phyloP scores from a whole-genome alignment of 2,329 filamentous ascomycete genomes.

The Triangularia verruculosa region DNA sequence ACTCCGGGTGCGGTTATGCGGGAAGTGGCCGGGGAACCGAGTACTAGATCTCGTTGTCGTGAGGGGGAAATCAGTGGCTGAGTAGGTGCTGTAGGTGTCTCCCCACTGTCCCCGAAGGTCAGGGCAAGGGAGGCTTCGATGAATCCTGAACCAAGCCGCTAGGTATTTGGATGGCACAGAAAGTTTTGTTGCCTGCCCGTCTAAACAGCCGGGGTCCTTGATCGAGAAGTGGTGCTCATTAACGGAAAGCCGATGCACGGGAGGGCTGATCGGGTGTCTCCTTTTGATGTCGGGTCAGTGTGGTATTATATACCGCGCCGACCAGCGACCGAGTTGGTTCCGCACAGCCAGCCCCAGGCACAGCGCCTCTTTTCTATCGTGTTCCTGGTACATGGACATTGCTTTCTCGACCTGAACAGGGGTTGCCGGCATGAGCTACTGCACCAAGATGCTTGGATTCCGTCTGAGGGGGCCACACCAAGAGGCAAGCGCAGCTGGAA shows the following conservation, averaged over 20 bases:
- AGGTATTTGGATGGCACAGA: neutral
- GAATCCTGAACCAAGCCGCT: conserved; percentile 1
- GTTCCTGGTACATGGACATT: neutral
- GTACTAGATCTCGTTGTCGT: neutral
- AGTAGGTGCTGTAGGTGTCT: neutral
- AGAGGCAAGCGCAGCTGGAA: neutral
- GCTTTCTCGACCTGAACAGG: neutral
- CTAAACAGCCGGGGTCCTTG: neutral
- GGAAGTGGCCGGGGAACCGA: neutral
- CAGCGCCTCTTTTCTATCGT: neutral
- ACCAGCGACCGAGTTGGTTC: neutral
- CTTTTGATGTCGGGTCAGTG: conserved; percentile 3
- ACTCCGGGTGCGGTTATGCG: neutral
- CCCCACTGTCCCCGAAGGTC: conserved; percentile 3
- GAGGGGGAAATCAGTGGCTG: neutral
- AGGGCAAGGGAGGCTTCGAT: conserved; percentile 1
- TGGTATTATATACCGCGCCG: conserved; percentile 7
- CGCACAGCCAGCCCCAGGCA: conserved; percentile 4
- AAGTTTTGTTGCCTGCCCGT: conserved; percentile 1
- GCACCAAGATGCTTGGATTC: neutral
- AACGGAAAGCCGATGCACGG: conserved; percentile 1
- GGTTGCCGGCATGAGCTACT: neutral
- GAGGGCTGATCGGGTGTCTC: conserved; percentile 1
- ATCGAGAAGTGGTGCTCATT: neutral
- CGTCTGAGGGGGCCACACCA: neutral